Evolutionary conservation across 208 protist genomes (phyloP), one percentile per base, ranked within the genome.

Genomic region (Strigomonas galati): DNA sequence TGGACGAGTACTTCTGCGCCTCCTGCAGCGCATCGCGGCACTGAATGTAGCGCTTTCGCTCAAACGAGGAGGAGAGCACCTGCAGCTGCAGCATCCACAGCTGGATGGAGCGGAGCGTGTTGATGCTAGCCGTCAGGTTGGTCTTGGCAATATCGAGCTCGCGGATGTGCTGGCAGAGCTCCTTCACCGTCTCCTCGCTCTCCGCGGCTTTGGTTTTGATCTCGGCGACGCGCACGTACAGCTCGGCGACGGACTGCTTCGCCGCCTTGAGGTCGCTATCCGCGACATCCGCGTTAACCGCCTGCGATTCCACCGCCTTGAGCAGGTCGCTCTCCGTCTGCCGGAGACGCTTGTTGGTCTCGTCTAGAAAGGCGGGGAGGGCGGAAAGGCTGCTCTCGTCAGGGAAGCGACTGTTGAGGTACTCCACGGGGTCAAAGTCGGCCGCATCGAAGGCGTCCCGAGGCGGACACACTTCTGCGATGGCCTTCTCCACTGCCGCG

Each of bases 131-230:
- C 1, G 91, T 97, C 7, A 98, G 79, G 65, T 98, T 97, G 12
- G 78, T 94, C 69, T 99, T 99, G 31, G 93, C 97, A 56, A 87
- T 95, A 71, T 99, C 97, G 19, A 99, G 84, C 55, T 89, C 78
- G 59, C 91, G 83, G 62, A 99, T 98, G 71, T 98, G 87, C 31
- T 90, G 89, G 56, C 94, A 98, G 44, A 99, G 79, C 51, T 96
- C 90, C 46, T 91, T 87, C 51, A 98, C 92, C 24, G 97, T 97
- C 51, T 92, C 82, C 74, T 98, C 96, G 61, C 86, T 97, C 65
- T 98, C 81, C 19, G 85, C 87, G 5, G 95, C 94, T 67, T 96
- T 97, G 0, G 65, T 51, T 55, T 94, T 93, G 66, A 98, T 98
- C 40, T 96, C 89, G 1, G 79, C 74, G 23, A 98, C 94, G 27